Conservation (phyloP, 176 grass and related monocot genomes). For the Triticum timopheevii region DNA sequence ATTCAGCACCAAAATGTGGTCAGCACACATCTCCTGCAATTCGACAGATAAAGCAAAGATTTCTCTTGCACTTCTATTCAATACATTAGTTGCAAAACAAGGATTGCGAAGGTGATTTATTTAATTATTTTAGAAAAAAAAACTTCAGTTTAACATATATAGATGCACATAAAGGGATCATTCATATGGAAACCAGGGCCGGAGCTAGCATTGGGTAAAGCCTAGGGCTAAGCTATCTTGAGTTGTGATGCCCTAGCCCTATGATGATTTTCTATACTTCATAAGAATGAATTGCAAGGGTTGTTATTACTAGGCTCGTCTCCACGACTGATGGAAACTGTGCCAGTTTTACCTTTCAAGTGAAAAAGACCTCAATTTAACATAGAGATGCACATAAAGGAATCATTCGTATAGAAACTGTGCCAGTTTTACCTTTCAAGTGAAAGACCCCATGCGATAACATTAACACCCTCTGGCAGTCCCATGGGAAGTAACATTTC, state of each 20-base stretch:
- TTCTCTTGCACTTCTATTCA: neutral
- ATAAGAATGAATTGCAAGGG: too few species aligned
- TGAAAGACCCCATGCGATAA: constrained; percentile 99
- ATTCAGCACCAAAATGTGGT: neutral
- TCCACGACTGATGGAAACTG: too few species aligned
- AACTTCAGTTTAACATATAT: too few species aligned
- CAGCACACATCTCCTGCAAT: neutral
- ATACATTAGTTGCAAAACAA: neutral
- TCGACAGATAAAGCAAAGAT: neutral
- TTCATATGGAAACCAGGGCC: too few species aligned
- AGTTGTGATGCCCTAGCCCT: too few species aligned
- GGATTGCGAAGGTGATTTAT: neutral
- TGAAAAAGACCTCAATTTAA: neutral
- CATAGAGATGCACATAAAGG: neutral
- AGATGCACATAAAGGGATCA: too few species aligned
- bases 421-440: constrained; percentile 72
- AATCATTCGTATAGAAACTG: neutral
- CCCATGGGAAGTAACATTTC: constrained; percentile 99
- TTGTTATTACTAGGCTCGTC: too few species aligned
- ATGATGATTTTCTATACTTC: too few species aligned
- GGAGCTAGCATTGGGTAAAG: too few species aligned
- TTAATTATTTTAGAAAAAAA: too few species aligned
- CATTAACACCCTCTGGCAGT: constrained; percentile 88
- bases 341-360: too few species aligned
- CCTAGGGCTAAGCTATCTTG: too few species aligned